A percentile compares a stretch with the other conserved stretches of the same genome.
These are phyloP conservation scores for Calocybe indica DNA, from an alignment of 768 basidiomycete genomes.

Conservation along the genomic window DNA sequence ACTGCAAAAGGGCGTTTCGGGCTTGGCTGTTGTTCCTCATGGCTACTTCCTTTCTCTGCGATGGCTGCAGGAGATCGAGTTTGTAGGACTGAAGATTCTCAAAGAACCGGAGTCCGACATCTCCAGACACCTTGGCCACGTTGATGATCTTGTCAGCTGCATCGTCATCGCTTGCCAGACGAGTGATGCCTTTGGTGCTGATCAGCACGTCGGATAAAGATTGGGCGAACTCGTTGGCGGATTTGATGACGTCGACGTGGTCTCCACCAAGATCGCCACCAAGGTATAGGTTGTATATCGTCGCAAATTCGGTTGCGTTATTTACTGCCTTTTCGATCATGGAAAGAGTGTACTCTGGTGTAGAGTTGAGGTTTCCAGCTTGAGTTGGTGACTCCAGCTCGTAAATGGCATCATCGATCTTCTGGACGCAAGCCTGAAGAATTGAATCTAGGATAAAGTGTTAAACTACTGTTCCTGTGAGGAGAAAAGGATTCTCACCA, in stretches of 20 bases:
- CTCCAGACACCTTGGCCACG: slow-evolving; percentile 81
- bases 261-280: slow-evolving; percentile 86
- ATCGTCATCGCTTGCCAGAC: slow-evolving; percentile 86
- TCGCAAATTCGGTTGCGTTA: slow-evolving; percentile 94
- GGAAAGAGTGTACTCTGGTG: slow-evolving; percentile 95
- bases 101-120: slow-evolving; percentile 88
- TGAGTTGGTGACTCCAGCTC: slow-evolving; percentile 95
- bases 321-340: slow-evolving; percentile 97
- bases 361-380: slow-evolving; percentile 93
- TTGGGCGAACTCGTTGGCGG: slow-evolving; percentile 95
- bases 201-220: slow-evolving; percentile 85
- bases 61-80: slow-evolving; percentile 70
- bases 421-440: slow-evolving; percentile 91
- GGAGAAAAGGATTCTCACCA: slow-evolving; percentile 35
- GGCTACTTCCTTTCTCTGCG: slow-evolving; percentile 79
- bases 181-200: slow-evolving; percentile 94
- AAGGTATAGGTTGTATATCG: slow-evolving; percentile 87
- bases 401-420: slow-evolving; percentile 96
- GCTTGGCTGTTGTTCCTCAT: slow-evolving; percentile 86
- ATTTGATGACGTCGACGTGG: slow-evolving; percentile 96
- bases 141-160: slow-evolving; percentile 85
- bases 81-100: slow-evolving; percentile 95
- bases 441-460: slow-evolving; percentile 71
- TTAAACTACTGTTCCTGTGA: neutral
- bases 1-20: slow-evolving; percentile 72